Evolutionary conservation across 1,284 basidiomycete genomes (phyloP).

Genomic region (Acaromyces ingoldii): DNA sequence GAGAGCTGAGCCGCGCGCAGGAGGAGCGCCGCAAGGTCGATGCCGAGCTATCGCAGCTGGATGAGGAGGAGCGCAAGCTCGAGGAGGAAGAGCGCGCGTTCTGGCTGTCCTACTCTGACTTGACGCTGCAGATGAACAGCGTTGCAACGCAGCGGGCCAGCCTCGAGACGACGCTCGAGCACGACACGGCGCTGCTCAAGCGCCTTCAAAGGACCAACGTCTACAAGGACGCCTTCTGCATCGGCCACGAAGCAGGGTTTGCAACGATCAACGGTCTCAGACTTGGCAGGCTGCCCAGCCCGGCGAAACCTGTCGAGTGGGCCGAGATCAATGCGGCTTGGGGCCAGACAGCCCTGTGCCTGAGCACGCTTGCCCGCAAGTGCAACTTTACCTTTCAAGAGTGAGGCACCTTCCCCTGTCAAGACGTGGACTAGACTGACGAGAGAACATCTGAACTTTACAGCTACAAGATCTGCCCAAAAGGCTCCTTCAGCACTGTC

Average conservation of each 20-base stretch:
- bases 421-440: not conserved
- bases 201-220: slow-evolving; percentile 91
- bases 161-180: slow-evolving; percentile 61
- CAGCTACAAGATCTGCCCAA: slow-evolving; percentile 30
- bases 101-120: slow-evolving; percentile 72
- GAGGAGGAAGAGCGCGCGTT: slow-evolving; percentile 71
- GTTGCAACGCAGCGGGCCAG: slow-evolving; percentile 67
- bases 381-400: slow-evolving; percentile 16
- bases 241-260: slow-evolving; percentile 81
- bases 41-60: slow-evolving; percentile 54
- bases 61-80: slow-evolving; percentile 66
- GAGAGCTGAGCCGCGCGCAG: slow-evolving; percentile 11
- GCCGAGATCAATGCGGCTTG: slow-evolving; percentile 98
- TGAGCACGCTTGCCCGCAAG: slow-evolving; percentile 66
- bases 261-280: slow-evolving; percentile 95
- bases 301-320: slow-evolving; percentile 80
- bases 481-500: slow-evolving; percentile 35
- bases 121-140: slow-evolving; percentile 63
- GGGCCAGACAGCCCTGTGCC: slow-evolving; percentile 86
- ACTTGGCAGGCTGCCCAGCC: slow-evolving; percentile 74
- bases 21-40: slow-evolving; percentile 36
- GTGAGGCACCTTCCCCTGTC: slow-evolving; percentile 1
- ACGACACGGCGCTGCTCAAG: slow-evolving; percentile 60
- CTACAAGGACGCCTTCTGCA: slow-evolving; percentile 97
- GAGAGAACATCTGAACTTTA: not conserved